Evolutionary conservation across 2,329 filamentous ascomycete genomes (phyloP).

Genomic region (Sporothrix schenckii): DNA sequence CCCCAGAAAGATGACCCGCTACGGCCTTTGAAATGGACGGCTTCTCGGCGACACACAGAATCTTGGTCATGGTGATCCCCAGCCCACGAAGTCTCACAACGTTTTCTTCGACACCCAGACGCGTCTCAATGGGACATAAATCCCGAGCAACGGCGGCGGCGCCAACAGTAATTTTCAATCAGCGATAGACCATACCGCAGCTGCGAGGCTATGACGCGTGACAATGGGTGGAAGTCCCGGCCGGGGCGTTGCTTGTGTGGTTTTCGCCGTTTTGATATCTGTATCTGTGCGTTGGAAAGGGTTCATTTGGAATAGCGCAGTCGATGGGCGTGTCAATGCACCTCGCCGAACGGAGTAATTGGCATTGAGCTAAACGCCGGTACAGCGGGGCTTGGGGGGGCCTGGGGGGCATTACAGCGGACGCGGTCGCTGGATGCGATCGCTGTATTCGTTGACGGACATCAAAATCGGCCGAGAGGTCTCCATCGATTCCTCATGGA

Average conservation of each 20-base stretch:
- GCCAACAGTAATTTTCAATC: constrained; percentile 3
- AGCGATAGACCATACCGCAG: constrained; percentile 1
- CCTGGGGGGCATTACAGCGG: background rate
- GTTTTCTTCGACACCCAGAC: background rate
- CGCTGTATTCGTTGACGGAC: constrained; percentile 1
- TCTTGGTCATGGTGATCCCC: constrained; percentile 51
- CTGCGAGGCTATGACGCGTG: constrained; percentile 29
- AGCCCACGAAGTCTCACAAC: background rate
- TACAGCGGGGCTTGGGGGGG: background rate
- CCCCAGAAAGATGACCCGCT: constrained; percentile 83
- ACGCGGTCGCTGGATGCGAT: background rate
- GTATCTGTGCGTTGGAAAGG: background rate
- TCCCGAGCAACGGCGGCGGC: constrained; percentile 10
- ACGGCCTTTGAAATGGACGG: constrained; percentile 96
- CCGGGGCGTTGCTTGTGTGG: background rate
- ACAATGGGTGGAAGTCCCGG: background rate
- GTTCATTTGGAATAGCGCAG: constrained; percentile 1
- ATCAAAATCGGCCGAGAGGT: background rate
- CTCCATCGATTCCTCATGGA: constrained; percentile 19
- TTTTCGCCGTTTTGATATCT: constrained; percentile 13
- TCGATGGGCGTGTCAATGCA: constrained; percentile 8
- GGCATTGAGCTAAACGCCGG: background rate
- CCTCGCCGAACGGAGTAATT: background rate
- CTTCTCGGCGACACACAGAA: constrained; percentile 65
- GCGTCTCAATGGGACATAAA: constrained; percentile 18